phyloP scores from a whole-genome alignment of 768 basidiomycete genomes.

The Hypholoma sublateritium region DNA sequence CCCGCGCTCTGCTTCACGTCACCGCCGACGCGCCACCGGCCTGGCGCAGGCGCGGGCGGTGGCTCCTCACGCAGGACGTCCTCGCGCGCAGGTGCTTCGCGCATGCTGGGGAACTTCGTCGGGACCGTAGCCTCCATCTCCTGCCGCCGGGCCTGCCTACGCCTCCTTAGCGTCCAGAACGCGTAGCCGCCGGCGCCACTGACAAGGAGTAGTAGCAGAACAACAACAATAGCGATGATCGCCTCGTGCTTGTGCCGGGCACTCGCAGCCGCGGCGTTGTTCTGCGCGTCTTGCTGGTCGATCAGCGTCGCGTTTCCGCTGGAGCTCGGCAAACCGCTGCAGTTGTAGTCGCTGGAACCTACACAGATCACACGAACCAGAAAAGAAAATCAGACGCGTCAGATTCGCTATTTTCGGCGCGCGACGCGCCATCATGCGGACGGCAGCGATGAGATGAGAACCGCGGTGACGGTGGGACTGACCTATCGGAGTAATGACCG shows the following conservation, averaged over 20 bases:
- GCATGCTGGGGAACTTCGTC: no score
- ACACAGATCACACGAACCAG: no score
- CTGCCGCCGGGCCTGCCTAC: neutral
- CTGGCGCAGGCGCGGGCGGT: no score
- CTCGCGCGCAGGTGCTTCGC: no score
- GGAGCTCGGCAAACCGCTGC: neutral
- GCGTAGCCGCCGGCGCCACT: neutral
- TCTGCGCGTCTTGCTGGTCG: neutral
- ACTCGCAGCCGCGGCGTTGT: neutral
- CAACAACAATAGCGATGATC: neutral
- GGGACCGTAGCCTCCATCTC: neutral
- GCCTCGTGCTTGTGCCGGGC: neutral
- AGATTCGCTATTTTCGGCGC: no score
- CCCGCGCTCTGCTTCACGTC: no score
- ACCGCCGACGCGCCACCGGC: no score
- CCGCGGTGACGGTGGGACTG: neutral
- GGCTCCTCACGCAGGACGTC: no score
- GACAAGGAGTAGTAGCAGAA: neutral
- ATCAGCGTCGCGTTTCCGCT: neutral
- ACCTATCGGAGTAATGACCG: conserved; percentile 24
- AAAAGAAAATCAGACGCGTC: no score
- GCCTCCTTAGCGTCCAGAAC: neutral
- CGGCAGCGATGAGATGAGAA: neutral
- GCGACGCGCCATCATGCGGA: no score
- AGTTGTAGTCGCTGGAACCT: neutral